Evolutionary conservation across 2,329 filamentous ascomycete genomes (phyloP).

Genomic region (Coleophoma eucalyptorum): DNA sequence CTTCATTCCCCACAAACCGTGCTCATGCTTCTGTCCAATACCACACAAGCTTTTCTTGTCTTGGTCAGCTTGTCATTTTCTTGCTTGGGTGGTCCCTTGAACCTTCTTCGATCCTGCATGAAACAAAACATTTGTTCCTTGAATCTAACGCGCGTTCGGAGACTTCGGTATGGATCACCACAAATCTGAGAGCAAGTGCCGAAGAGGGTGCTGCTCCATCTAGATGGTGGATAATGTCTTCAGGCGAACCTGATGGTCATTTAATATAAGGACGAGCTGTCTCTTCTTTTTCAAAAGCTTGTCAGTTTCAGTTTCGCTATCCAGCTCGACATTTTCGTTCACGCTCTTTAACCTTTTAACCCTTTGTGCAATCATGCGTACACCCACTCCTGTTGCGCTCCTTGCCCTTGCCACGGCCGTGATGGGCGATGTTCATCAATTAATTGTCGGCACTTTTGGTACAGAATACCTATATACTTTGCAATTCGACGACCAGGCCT

Average conservation of each 20-base stretch:
- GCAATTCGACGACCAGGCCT: slow-evolving; percentile 25
- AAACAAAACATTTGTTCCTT: background rate
- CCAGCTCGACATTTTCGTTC: background rate
- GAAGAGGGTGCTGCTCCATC: background rate
- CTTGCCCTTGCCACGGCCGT: slow-evolving; percentile 1
- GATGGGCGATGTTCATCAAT: slow-evolving; percentile 15
- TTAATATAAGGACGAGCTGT: background rate
- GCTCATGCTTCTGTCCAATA: too few species aligned
- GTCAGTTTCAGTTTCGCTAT: too few species aligned
- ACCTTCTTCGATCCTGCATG: too few species aligned
- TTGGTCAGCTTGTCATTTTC: too few species aligned
- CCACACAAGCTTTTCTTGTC: too few species aligned
- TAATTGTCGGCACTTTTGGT: slow-evolving; percentile 28
- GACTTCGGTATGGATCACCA: background rate
- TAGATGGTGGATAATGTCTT: background rate
- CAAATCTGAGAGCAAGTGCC: background rate
- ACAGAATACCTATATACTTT: slow-evolving; percentile 25
- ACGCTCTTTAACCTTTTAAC: background rate
- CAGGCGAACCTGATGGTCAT: background rate
- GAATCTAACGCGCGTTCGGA: background rate
- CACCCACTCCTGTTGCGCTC: slow-evolving; percentile 4
- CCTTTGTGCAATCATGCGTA: slow-evolving; percentile 1
- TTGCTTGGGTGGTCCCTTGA: too few species aligned
- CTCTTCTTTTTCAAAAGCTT: background rate
- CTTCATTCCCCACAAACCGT: too few species aligned